Evolutionary conservation across 108 stramenopile species (phyloP), one percentile per base, ranked within the genome.

Genomic region (Seminavis robusta): DNA sequence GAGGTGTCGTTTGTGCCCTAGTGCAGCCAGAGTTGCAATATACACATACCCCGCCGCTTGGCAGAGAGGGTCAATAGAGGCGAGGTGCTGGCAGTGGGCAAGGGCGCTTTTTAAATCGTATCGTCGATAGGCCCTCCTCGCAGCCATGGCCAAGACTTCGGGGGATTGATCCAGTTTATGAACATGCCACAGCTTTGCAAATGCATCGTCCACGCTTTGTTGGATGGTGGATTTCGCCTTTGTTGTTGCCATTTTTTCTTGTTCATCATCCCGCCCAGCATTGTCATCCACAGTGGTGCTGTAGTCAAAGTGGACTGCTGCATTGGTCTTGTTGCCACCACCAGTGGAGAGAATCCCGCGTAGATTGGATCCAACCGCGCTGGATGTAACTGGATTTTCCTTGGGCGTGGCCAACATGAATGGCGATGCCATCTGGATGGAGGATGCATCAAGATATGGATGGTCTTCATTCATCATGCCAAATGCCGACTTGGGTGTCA

Each of bases 1-100:
- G 24, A 98, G 73, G 38, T 83, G 74, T 33, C 86, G 81, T 61
- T 95, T 96, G 33, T 77, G 71, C 28, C 71, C 69, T 15, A 97
- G 65, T 9, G 83, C 77, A 6, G 94, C 83, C 29, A 94, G 60
- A 10, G 88, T 86, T 5, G 87, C 75, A n/a, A 92, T 76, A 43
- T 92, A 77, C 34, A 83, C 74, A 59, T 69, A 77, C 77, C 27
- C 64, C 29, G 59, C 61, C 26, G 40, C 67, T 52, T 33, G 58
- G 52, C 63, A 81, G 44, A 64, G 69, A 69, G 94, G 90, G 63
- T 95, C 94, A n/a, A 77, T 47, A 10, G 56, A 42, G 20, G 79
- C 65, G 36, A 88, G 63, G 16, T 61, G 66, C 40, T 84, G 70
- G 44, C 87, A 88, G 60, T 81, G 84, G 16, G 73, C 50, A 4